phyloP scores from a whole-genome alignment of 805 yeast genomes.

The Yamadazyma insecticola region DNA sequence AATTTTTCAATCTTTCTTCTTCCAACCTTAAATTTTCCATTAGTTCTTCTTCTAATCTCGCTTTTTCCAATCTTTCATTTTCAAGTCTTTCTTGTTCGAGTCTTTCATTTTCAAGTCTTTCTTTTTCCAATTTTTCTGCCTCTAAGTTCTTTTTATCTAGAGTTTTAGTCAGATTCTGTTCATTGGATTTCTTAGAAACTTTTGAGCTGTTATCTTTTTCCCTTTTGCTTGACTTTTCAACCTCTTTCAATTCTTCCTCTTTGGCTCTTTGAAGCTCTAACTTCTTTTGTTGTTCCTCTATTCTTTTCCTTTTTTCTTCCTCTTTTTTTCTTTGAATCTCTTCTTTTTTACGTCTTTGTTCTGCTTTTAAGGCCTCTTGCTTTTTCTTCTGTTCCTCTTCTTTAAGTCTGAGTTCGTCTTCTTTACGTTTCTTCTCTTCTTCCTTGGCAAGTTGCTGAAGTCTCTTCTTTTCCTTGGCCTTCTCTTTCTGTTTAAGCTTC shows the following conservation, averaged over 20 bases:
- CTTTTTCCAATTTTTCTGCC: slow-evolving; percentile 6
- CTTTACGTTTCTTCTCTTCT: slow-evolving; percentile 53
- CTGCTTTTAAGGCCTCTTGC: slow-evolving; percentile 32
- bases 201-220: slow-evolving; percentile 19
- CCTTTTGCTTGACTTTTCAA: slow-evolving; percentile 19
- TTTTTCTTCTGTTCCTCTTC: slow-evolving; percentile 27
- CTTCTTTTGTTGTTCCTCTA: slow-evolving; percentile 31
- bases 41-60: slow-evolving; percentile 5
- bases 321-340: slow-evolving; percentile 35
- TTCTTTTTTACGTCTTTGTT: slow-evolving; percentile 36
- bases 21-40: slow-evolving; percentile 10
- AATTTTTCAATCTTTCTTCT: slow-evolving; percentile 7
- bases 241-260: slow-evolving; percentile 22
- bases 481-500: slow-evolving; percentile 61
- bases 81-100: slow-evolving; percentile 10
- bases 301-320: slow-evolving; percentile 46
- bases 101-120: slow-evolving; percentile 6
- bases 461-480: slow-evolving; percentile 65
- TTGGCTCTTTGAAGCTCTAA: slow-evolving; percentile 24
- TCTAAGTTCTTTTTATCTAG: slow-evolving; percentile 6
- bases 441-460: slow-evolving; percentile 58
- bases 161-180: slow-evolving; percentile 4
- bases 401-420: slow-evolving; percentile 43
- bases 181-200: slow-evolving; percentile 10
- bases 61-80: slow-evolving; percentile 8